phyloP scores from a whole-genome alignment of 352 stramenopile genomes.

The Aphanomyces cochlioides region DNA sequence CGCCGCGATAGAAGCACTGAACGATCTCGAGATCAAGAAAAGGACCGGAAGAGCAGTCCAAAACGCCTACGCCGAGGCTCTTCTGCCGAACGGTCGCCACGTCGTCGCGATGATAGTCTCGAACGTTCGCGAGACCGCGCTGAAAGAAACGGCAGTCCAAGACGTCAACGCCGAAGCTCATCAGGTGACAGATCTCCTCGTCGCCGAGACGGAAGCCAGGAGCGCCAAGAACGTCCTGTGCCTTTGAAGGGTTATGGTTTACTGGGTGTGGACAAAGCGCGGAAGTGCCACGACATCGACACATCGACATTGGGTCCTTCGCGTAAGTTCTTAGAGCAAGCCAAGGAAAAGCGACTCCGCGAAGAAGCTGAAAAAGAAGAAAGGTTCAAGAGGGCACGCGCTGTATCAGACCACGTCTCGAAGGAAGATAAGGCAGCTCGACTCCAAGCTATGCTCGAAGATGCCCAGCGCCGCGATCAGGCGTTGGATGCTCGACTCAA shows the following conservation, averaged over 20 bases:
- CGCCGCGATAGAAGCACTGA: neutral
- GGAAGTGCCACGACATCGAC: conserved; percentile 70
- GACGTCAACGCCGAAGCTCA: no score
- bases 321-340: conserved; percentile 66
- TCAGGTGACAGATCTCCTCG: neutral
- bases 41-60: no score
- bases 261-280: conserved; percentile 48
- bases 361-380: conserved; percentile 63
- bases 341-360: conserved; percentile 57
- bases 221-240: conserved; percentile 4
- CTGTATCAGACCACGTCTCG: conserved; percentile 26
- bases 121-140: neutral
- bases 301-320: conserved; percentile 72
- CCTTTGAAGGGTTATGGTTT: conserved; percentile 40
- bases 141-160: no score
- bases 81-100: neutral
- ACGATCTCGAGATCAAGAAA: no score
- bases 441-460: conserved; percentile 68
- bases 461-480: conserved; percentile 64
- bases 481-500: conserved; percentile 52
- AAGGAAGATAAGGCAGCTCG: conserved; percentile 62
- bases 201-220: conserved; percentile 11
- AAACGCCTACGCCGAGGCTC: no score
- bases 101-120: neutral
- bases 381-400: conserved; percentile 38